Evolutionary conservation across 2,329 filamentous ascomycete genomes (phyloP).

Genomic region (Monosporascus sp.): DNA sequence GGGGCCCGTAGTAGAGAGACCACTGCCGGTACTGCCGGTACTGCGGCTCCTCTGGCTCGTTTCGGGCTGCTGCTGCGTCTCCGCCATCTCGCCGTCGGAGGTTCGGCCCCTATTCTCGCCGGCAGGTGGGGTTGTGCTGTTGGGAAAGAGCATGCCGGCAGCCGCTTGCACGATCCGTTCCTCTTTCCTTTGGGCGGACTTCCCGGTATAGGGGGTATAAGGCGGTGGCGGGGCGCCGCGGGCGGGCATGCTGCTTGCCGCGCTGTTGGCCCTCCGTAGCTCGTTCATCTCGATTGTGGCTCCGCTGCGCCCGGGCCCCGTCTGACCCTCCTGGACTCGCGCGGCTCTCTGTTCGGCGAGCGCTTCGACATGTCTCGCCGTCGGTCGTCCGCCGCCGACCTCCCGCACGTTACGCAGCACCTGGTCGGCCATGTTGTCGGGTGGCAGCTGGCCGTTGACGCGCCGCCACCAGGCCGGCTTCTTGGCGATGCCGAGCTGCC

Average conservation of each 20-base stretch:
- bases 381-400: constrained; percentile 43
- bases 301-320: constrained; percentile 25
- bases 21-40: constrained; percentile 39
- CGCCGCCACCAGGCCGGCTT: constrained; percentile 65
- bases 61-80: constrained; percentile 16
- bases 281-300: constrained; percentile 35
- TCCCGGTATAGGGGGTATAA: constrained; percentile 33
- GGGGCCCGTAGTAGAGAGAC: constrained; percentile 39
- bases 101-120: constrained; percentile 22
- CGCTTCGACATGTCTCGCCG: constrained; percentile 33
- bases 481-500: constrained; percentile 53
- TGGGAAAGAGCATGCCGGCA: constrained; percentile 46
- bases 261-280: constrained; percentile 26
- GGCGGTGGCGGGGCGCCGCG: constrained; percentile 19
- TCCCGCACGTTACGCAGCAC: constrained; percentile 51
- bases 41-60: constrained; percentile 39
- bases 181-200: constrained; percentile 37
- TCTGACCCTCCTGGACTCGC: constrained; percentile 22
- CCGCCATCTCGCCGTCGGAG: not conserved
- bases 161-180: constrained; percentile 40
- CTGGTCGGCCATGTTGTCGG: constrained; percentile 44
- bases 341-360: constrained; percentile 32
- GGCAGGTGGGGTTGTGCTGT: constrained; percentile 26
- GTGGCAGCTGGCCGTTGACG: constrained; percentile 36
- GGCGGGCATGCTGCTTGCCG: constrained; percentile 22